Base-by-base conservation (phyloP, 352 stramenopile species). In the Pelagophyceae sp. region DNA sequence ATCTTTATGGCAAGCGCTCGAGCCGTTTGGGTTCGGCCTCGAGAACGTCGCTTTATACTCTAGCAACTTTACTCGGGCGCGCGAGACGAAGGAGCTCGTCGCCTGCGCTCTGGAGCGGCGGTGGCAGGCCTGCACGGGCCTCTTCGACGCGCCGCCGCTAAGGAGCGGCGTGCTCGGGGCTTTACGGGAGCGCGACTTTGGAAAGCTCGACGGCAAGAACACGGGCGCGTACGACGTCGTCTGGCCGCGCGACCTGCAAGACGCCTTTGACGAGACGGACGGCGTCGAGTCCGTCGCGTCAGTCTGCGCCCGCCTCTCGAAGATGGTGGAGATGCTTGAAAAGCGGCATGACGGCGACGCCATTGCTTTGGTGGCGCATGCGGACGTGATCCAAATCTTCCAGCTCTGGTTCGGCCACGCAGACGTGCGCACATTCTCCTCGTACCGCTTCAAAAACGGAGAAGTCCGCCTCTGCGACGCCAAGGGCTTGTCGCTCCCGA, bases 371-470 rank as follows among this genome's bases (percentile, higher is more conserved):
- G 25, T 20, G 2, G 67, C 67, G 2, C 67, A 74, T 37, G 67
- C 67, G 15, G 67, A 74, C 67, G 33, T 54, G 33, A 74, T 74
- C 33, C 67, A 74, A 37, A 74, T 74, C 33, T 74, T 74, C 38
- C 67, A 74, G 67, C 31, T 23, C 35, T 74, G 67, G 67, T 58
- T 74, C 35, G 67, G 35, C 17, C 1, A 37, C 29, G 19, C 17
- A 23, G 35, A 74, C 11, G 67, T 74, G 11, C 35, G 37, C 1
- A 32, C 33, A 11, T 74, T 74, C 38, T 74, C 67, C 35, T 74
- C 67, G 15, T 74, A 74, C 67, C 67, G 67, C 35, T 74, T 74
- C 37, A 37, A 31, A 19, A 74, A 74, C 38, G 67, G 67, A 11
- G 67, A 74, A n/a, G 31, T 51, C 35, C 33, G 67, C 11, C 45